Evolutionary conservation across 2,329 filamentous ascomycete species (phyloP).

Genomic region (Pseudogymnoascus sp.): DNA sequence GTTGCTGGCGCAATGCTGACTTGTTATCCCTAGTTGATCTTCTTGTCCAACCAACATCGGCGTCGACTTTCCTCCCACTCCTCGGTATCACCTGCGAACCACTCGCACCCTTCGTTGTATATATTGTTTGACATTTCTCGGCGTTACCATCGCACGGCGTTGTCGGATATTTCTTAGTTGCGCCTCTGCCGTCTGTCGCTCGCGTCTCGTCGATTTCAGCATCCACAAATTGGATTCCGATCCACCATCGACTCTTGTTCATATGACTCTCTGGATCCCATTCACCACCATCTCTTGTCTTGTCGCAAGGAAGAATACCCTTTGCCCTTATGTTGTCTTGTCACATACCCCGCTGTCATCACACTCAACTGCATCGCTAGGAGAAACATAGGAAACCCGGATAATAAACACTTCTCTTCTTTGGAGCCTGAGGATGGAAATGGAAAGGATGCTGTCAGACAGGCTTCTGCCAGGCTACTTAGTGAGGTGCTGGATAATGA

Average conservation of each 20-base stretch:
- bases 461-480: background rate
- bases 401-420: background rate
- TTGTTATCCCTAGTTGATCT: background rate
- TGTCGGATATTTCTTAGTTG: background rate
- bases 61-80: background rate
- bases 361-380: background rate
- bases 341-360: background rate
- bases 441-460: background rate
- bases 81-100: background rate
- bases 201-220: background rate
- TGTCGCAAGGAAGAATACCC: background rate
- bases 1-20: background rate
- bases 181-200: background rate
- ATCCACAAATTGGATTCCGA: background rate
- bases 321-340: background rate
- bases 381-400: background rate
- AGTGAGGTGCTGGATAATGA: slow-evolving; percentile 2
- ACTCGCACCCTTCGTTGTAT: background rate
- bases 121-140: background rate
- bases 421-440: background rate
- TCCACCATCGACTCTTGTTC: background rate
- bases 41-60: background rate
- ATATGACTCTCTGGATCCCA: background rate
- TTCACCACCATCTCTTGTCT: background rate
- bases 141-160: background rate